A percentile compares a stretch with the other conserved stretches of the same genome.
phyloP scores from a whole-genome alignment of 2,329 filamentous ascomycete species.

The Phialocephala subalpina region DNA sequence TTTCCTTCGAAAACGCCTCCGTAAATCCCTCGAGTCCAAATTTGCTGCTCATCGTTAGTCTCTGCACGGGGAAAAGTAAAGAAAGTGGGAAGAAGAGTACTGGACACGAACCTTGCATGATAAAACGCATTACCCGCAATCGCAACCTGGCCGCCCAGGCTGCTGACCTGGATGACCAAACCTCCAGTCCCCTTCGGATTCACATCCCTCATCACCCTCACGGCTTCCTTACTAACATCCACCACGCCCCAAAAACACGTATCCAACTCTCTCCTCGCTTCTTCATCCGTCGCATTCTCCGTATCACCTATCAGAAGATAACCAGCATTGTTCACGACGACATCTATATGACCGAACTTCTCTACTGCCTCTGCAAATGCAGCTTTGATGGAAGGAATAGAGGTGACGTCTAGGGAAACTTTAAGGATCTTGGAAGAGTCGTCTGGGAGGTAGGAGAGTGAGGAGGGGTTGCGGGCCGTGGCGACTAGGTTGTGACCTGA shows the following conservation, averaged over 20 bases:
- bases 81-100: background rate
- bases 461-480: slow-evolving; percentile 50
- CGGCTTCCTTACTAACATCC: slow-evolving; percentile 54
- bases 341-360: slow-evolving; percentile 62
- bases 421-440: slow-evolving; percentile 54
- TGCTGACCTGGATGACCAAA: slow-evolving; percentile 50
- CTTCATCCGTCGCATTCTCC: slow-evolving; percentile 56
- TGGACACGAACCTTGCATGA: slow-evolving; percentile 39
- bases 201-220: slow-evolving; percentile 22
- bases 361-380: slow-evolving; percentile 47
- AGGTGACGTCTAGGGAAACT: slow-evolving; percentile 59
- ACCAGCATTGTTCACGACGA: slow-evolving; percentile 50
- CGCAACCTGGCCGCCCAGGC: slow-evolving; percentile 46
- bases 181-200: slow-evolving; percentile 33
- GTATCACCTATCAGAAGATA: slow-evolving; percentile 60
- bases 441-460: slow-evolving; percentile 46
- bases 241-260: slow-evolving; percentile 66
- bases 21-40: slow-evolving; percentile 51
- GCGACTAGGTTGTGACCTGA: slow-evolving; percentile 53
- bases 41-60: slow-evolving; percentile 38
- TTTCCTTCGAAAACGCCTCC: slow-evolving; percentile 44
- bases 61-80: background rate
- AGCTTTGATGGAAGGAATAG: slow-evolving; percentile 49
- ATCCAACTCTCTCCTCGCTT: slow-evolving; percentile 60
- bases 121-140: slow-evolving; percentile 47